These are phyloP conservation scores for Blastobotrys apis DNA, from an alignment of 1,139 yeast genomes.

Conservation along the genomic window DNA sequence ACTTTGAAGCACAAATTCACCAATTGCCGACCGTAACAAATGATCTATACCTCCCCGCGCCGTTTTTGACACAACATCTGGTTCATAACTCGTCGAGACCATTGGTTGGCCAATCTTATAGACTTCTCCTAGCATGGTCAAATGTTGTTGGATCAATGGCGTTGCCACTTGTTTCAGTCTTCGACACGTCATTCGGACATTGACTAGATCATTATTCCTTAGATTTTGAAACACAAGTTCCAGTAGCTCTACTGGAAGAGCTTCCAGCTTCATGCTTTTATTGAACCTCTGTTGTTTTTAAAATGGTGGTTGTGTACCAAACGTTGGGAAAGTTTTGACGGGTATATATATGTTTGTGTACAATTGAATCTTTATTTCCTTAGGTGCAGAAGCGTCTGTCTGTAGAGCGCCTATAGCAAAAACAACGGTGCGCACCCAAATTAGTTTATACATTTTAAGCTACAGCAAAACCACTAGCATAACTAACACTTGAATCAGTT, in stretches of 20 bases:
- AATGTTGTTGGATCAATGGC: background rate
- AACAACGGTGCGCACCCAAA: too few relatives aligned
- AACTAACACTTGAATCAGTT: conserved; percentile 78
- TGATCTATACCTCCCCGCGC: background rate
- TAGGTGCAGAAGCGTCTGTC: too few relatives aligned
- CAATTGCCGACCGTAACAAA: background rate
- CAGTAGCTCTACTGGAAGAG: conserved; percentile 8
- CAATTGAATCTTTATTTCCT: too few relatives aligned
- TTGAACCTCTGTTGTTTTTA: too few relatives aligned
- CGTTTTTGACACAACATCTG: background rate
- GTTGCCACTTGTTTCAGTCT: conserved; percentile 1
- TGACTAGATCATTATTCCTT: background rate
- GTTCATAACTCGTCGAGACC: background rate
- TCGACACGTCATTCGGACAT: background rate
- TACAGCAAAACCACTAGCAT: conserved; percentile 75
- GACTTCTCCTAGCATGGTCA: background rate
- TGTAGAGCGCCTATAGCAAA: too few relatives aligned
- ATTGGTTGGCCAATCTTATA: background rate
- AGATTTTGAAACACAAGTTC: conserved; percentile 3
- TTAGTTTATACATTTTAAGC: conserved; percentile 14
- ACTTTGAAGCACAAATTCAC: conserved; percentile 2
- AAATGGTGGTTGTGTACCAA: too few relatives aligned
- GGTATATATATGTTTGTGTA: too few relatives aligned
- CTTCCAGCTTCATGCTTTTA: background rate
- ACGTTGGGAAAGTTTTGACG: too few relatives aligned